Evolutionary conservation across 768 basidiomycete species (phyloP).

Genomic region (Rubroboletus satanas): DNA sequence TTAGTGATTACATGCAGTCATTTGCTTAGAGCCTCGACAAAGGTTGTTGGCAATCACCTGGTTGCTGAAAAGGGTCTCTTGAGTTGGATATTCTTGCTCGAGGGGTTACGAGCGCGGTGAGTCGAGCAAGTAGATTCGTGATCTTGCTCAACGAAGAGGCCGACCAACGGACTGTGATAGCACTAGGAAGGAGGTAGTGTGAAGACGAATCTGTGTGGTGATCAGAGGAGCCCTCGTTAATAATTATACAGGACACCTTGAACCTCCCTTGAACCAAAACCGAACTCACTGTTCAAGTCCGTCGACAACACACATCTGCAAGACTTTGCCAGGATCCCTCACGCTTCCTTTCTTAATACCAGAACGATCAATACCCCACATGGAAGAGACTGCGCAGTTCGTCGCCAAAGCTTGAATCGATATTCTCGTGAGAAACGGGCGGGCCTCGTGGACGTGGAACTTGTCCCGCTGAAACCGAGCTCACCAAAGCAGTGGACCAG

Average conservation of each 20-base stretch:
- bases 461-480: conserved; percentile 13
- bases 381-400: not conserved
- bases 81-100: no score
- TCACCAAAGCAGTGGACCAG: conserved; percentile 14
- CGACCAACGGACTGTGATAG: no score
- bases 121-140: no score
- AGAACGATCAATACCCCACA: not conserved
- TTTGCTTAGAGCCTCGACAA: not conserved
- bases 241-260: not conserved
- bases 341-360: not conserved
- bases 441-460: conserved; percentile 18
- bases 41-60: no score
- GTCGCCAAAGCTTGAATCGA: not conserved
- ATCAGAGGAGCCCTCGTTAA: no score
- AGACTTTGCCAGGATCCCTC: not conserved
- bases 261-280: not conserved
- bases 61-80: no score
- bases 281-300: not conserved
- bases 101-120: no score
- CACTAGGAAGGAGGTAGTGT: no score
- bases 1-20: not conserved
- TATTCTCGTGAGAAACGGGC: conserved; percentile 12
- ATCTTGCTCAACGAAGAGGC: no score
- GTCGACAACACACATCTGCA: not conserved
- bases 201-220: no score